These are phyloP conservation scores for Triticum urartu DNA, from an alignment of 176 grass and related monocot genomes.

Conservation along the genomic window DNA sequence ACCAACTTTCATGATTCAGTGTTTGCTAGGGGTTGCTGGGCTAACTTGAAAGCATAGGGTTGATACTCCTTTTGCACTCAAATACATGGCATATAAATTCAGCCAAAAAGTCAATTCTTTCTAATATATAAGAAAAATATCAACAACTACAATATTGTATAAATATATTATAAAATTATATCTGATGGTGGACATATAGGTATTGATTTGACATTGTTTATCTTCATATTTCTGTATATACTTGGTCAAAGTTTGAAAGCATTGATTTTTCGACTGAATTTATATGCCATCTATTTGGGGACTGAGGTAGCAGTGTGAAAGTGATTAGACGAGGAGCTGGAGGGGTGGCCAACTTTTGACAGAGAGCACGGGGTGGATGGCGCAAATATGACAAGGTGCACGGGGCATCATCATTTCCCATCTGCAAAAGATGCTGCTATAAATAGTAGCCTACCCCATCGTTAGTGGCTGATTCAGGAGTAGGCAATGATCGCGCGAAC, in stretches of 20 bases:
- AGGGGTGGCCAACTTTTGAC: background rate
- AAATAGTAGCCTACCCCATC: conserved; percentile 7
- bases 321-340: background rate
- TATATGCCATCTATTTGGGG: too few relatives aligned
- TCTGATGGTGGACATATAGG: too few relatives aligned
- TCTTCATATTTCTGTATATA: too few relatives aligned
- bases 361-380: background rate
- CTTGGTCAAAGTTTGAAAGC: too few relatives aligned
- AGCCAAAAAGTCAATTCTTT: too few relatives aligned
- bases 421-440: conserved; percentile 24
- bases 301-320: background rate
- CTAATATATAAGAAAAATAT: too few relatives aligned
- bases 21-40: background rate
- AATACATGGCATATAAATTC: too few relatives aligned
- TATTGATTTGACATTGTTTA: too few relatives aligned
- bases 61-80: too few relatives aligned
- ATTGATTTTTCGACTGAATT: too few relatives aligned
- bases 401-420: conserved; percentile 23
- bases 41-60: background rate
- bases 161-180: too few relatives aligned
- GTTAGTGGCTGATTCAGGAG: conserved; percentile 39
- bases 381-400: conserved; percentile 2
- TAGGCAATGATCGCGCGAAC: conserved; percentile 42
- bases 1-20: background rate
- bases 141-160: too few relatives aligned